Percentiles rank a stretch among this genome's conserved stretches.
phyloP scores from a whole-genome alignment of 768 basidiomycete genomes.

The Lactifluus piperatus region DNA sequence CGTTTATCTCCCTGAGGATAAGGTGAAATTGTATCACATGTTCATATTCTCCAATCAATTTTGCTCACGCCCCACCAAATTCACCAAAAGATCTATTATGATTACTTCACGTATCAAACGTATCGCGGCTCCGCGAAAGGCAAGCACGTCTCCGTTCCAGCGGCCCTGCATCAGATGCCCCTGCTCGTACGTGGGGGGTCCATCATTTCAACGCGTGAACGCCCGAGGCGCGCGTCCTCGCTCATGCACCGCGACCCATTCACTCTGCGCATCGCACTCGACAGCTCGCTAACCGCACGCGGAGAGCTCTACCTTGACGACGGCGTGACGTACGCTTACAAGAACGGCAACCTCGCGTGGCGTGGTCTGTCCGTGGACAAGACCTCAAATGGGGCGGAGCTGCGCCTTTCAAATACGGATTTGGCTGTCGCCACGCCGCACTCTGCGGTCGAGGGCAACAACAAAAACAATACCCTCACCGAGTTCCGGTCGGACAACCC shows the following conservation, averaged over 20 bases:
- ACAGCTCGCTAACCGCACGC: conserved; percentile 44
- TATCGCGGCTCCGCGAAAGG: conserved; percentile 62
- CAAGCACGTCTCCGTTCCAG: conserved; percentile 63
- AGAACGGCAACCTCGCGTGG: conserved; percentile 77
- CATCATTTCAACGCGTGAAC: conserved; percentile 79
- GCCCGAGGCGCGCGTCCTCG: conserved; percentile 75
- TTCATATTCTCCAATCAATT: conserved; percentile 1
- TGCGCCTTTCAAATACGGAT: conserved; percentile 45
- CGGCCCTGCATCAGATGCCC: conserved; percentile 74
- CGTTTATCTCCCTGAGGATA: conserved; percentile 82
- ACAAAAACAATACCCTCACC: conserved; percentile 28
- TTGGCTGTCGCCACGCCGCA: conserved; percentile 37
- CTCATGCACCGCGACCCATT: conserved; percentile 91
- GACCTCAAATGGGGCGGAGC: conserved; percentile 35
- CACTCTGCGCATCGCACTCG: conserved; percentile 79
- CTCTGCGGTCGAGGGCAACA: conserved; percentile 42
- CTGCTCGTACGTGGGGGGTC: conserved; percentile 86
- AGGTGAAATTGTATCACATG: conserved; percentile 35
- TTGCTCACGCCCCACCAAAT: background rate
- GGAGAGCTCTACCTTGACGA: conserved; percentile 96
- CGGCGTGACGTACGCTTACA: conserved; percentile 72
- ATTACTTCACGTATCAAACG: conserved; percentile 70
- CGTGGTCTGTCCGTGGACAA: conserved; percentile 58
- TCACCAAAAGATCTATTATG: conserved; percentile 70
- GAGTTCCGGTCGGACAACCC: conserved; percentile 49